Percentiles rank a stretch among this genome's conserved stretches.
These are phyloP conservation scores for Kregervanrija fluxuum DNA, from an alignment of 805 yeast species.

Conservation along the genomic window DNA sequence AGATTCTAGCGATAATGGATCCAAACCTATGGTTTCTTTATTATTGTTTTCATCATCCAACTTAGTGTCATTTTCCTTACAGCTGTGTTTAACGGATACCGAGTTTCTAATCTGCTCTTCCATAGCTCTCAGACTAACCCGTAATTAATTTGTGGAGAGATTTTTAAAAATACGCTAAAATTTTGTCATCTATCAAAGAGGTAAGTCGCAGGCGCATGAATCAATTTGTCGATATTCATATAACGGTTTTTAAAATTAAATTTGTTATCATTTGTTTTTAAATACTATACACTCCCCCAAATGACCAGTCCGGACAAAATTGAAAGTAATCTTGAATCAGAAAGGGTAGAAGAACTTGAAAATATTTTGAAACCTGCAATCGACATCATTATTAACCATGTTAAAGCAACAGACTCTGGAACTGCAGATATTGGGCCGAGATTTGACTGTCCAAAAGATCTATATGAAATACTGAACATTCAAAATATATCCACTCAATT, in stretches of 20 bases:
- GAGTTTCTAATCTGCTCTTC: not conserved
- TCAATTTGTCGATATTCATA: too few relatives aligned
- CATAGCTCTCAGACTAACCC: not conserved
- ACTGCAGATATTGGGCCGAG: constrained; percentile 43
- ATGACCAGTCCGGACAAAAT: constrained; percentile 2
- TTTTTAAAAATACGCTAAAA: too few relatives aligned
- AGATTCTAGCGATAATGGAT: constrained; percentile 6
- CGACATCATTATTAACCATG: constrained; percentile 46
- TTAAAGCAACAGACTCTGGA: constrained; percentile 38
- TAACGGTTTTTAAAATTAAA: not conserved
- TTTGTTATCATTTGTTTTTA: not conserved
- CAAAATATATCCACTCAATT: constrained; percentile 24
- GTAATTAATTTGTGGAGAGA: not conserved
- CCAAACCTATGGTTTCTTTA: not conserved
- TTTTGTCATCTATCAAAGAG: too few relatives aligned
- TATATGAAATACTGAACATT: constrained; percentile 31
- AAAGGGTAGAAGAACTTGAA: constrained; percentile 53
- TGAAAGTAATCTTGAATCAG: constrained; percentile 34
- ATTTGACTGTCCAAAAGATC: constrained; percentile 40
- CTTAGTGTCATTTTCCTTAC: not conserved
- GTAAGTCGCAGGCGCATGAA: too few relatives aligned
- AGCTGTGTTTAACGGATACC: not conserved
- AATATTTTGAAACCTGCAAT: constrained; percentile 42
- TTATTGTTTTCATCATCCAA: not conserved
- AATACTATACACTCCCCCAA: not conserved